Evolutionary conservation across 1,139 yeast species (phyloP), one percentile per base, ranked within the genome.

Genomic region (Scheffersomyces titani): DNA sequence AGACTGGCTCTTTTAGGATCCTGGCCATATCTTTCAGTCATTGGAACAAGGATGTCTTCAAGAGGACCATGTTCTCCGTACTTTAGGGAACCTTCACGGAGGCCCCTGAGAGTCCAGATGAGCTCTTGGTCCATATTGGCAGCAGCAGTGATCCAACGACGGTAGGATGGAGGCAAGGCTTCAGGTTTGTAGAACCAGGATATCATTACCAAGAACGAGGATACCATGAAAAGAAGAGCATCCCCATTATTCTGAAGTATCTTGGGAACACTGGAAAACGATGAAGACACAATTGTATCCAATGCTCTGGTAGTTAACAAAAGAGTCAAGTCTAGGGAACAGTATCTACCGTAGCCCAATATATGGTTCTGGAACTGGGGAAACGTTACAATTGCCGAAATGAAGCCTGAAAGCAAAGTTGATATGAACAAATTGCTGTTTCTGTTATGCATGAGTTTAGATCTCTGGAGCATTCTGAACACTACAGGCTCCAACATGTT

Each of bases 131-230:
- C 80, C 80, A 75, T 75, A 57, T 72, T 71, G 7, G 80, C 80
- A 19, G 80, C 80, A n/a, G 75, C 70, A 4, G 80, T 75, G 57
- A 75, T 75, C 80, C 80, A 75, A 54, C 71, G 70, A 40, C 72
- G 62, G 57, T 75, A 75, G n/a, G 75, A 71, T 1, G 78, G 78
- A 18, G 79, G 79, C 24, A 75, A 63, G 19, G 63, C 61, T 6
- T 68, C 63, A 2, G 77, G 78, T 50, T 65, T 54, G 58, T 59
- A 75, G 59, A 75, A 75, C 80, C 80, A 75, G 36, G 74, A 61
- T 58, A 64, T 74, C 80, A 75, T 75, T 50, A 75, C 74, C 20
- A 69, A 65, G 13, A 71, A 57, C 60, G 75, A 66, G 44, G 77
- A 69, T 1, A 59, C 66, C 20, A 71, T 66, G 53, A 75, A 75